These are phyloP conservation scores for Kluyveromyces lactis DNA, from an alignment of 805 yeast species.

Conservation along the genomic window DNA sequence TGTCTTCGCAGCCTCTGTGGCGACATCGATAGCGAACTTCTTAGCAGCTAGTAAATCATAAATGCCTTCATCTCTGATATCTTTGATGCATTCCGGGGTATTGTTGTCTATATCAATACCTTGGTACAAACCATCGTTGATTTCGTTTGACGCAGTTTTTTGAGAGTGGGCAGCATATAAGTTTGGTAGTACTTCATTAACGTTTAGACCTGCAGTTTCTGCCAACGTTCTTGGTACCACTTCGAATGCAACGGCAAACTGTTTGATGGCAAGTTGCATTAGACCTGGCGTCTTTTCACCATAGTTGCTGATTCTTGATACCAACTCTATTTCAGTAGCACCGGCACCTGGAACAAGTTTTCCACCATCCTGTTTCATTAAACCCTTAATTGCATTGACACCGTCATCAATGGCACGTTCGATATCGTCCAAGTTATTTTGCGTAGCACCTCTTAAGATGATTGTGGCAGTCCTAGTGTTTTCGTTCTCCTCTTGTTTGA, in stretches of 20 bases:
- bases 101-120: conserved; percentile 82
- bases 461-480: conserved; percentile 83
- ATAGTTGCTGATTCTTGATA: conserved; percentile 64
- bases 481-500: conserved; percentile 61
- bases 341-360: conserved; percentile 94
- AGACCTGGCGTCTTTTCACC: conserved; percentile 95
- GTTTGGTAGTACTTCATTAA: conserved; percentile 82
- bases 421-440: conserved; percentile 84
- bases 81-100: conserved; percentile 56
- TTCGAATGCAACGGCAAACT: conserved; percentile 91
- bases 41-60: conserved; percentile 76
- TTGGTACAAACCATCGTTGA: conserved; percentile 28
- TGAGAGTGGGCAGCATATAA: conserved; percentile 78
- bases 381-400: conserved; percentile 82
- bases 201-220: conserved; percentile 89
- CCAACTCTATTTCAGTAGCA: conserved; percentile 83
- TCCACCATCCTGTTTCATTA: conserved; percentile 70
- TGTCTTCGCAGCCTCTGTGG: conserved; percentile 92
- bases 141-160: conserved; percentile 7
- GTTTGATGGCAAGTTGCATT: conserved; percentile 86
- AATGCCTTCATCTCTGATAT: conserved; percentile 60
- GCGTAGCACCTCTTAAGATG: conserved; percentile 93
- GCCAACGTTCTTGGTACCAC: conserved; percentile 87
- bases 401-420: conserved; percentile 98
- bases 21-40: conserved; percentile 80